Conservation (phyloP, 2,329 filamentous ascomycete species). For the Trichoderma atroviride region DNA sequence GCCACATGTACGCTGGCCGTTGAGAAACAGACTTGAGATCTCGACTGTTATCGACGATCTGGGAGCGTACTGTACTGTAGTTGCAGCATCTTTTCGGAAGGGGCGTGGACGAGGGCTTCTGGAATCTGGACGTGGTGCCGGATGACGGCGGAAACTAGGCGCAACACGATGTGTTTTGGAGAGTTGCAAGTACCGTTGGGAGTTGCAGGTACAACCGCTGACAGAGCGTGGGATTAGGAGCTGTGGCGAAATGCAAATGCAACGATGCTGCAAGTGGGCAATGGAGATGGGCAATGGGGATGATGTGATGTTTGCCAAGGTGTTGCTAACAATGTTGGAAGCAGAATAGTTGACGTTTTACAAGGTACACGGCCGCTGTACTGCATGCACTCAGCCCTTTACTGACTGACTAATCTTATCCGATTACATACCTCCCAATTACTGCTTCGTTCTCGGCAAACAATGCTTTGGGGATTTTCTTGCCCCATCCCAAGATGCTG, state of each 20-base stretch:
- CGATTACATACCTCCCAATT: neutral
- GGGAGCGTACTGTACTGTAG: too few relatives aligned
- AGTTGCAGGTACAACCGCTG: neutral
- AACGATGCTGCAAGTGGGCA: constrained; percentile 7
- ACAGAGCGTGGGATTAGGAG: neutral
- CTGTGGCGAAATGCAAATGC: constrained; percentile 22
- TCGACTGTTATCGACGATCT: neutral
- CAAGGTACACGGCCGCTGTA: too few relatives aligned
- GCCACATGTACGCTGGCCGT: neutral
- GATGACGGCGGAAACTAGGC: constrained; percentile 9
- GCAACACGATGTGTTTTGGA: neutral
- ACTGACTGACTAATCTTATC: neutral
- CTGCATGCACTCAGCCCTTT: neutral
- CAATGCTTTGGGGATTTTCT: neutral
- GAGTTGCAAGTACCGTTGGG: neutral
- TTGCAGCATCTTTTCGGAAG: neutral
- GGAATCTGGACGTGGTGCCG: neutral
- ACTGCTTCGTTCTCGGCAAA: neutral
- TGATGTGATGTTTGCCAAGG: neutral
- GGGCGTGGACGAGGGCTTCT: neutral
- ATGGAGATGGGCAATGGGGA: neutral
- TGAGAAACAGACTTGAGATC: neutral
- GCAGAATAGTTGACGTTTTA: neutral
- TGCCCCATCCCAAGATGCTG: too few relatives aligned
- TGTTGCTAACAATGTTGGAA: neutral